Evolutionary conservation across 208 protist genomes (phyloP).

Genomic region (Endotrypanum monterogeii): DNA sequence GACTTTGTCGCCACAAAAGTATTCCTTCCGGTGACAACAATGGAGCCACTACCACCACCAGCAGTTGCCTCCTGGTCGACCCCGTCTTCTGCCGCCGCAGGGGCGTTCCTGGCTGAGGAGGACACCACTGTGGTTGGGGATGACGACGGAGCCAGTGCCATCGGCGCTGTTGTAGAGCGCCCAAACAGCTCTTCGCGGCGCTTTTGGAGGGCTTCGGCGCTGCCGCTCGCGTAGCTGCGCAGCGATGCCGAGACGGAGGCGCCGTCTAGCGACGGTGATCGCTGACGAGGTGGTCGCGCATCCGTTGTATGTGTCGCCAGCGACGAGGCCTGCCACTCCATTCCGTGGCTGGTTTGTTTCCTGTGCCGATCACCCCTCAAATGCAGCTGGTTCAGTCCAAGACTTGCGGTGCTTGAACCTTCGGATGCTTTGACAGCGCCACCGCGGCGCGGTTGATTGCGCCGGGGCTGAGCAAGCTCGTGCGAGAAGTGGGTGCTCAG

Average conservation of each 20-base stretch:
- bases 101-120: no score
- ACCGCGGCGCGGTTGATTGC: background rate
- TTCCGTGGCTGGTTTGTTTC: background rate
- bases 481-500: background rate
- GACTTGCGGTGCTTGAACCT: background rate
- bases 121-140: constrained; percentile 8
- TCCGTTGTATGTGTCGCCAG: background rate
- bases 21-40: no score
- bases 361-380: no score
- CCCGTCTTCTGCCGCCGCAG: background rate
- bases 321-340: background rate
- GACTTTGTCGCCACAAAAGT: background rate
- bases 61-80: no score
- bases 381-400: background rate
- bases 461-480: background rate
- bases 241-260: constrained; percentile 27
- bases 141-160: background rate
- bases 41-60: background rate
- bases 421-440: background rate
- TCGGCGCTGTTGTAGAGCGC: background rate
- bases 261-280: constrained; percentile 24
- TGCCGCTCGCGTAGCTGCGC: constrained; percentile 42
- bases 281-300: background rate
- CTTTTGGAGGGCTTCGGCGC: constrained; percentile 46
- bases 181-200: constrained; percentile 67